Base-by-base conservation (phyloP, 345 rosid genomes). In the Euphorbia tirucalli region DNA sequence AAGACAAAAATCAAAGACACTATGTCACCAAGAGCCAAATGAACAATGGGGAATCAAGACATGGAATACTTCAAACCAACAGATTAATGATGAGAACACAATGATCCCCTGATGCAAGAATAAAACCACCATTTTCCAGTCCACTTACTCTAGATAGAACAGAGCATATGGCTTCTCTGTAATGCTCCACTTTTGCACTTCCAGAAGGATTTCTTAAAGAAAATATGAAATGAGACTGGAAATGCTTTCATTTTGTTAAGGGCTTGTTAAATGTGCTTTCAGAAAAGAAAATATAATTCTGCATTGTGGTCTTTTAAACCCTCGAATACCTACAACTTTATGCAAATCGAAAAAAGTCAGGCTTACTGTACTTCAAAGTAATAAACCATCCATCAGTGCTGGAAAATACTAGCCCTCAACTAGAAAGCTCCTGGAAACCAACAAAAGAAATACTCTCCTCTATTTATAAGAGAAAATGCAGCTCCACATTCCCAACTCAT, bases 1-100 rank as follows among this genome's bases (percentile, higher is more conserved):
- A 74, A 28, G 70, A 71, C 68, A 74, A 30, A 70, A 25, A 35
- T 21, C 50, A 35, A 39, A 9, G 9, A 27, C 56, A 41, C 46
- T 61, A 60, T 57, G 61, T 25, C 31, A 43, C 22, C 65, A 66
- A 65, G 55, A 16, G 39, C 30, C 69, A 61, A 7, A 60, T 57
- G 63, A 22, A 54, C 24, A 4, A 39, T 24, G 5, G 1, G 25
- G 3, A 41, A 28, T 57, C 24, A 68, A n/a, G 44, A 43, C n/a
- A 44, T 24, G 11, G 68, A 31, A 9, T 43, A 4, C 39, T 41
- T 65, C 11, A 11, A 72, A 48, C 28, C 28, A 70, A 32, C 49
- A 31, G 10, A 46, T 11, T 52, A 63, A 59, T 50, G 14, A 43
- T 22, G 11, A 31, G 32, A 39, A n/a, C 0, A 24, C n/a, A n/a